These are phyloP conservation scores for Podaxis carcinomalis DNA, from an alignment of 768 basidiomycete genomes.

Conservation along the genomic window DNA sequence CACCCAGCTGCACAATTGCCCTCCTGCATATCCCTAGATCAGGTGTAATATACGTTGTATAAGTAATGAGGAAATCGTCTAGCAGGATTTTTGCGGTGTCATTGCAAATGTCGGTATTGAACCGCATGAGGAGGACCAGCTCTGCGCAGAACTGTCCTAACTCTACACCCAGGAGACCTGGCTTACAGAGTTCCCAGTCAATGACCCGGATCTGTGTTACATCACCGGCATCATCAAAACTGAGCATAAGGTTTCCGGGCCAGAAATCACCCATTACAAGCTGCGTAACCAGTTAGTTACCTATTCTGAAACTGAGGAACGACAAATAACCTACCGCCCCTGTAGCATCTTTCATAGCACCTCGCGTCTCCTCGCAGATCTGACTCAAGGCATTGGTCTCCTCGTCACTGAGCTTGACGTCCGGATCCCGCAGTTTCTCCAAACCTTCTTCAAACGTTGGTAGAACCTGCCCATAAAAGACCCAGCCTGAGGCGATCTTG, in stretches of 20 bases:
- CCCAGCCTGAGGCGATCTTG: slow-evolving; percentile 33
- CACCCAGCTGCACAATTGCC: slow-evolving; percentile 46
- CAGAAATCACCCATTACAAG: slow-evolving; percentile 72
- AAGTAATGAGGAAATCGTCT: slow-evolving; percentile 41
- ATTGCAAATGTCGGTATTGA: slow-evolving; percentile 33
- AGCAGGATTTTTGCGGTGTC: slow-evolving; percentile 33
- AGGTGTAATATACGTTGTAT: slow-evolving; percentile 27
- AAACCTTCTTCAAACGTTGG: slow-evolving; percentile 30
- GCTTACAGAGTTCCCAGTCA: slow-evolving; percentile 64
- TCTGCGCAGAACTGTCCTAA: slow-evolving; percentile 66
- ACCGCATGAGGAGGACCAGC: slow-evolving; percentile 44
- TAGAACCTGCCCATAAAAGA: slow-evolving; percentile 42
- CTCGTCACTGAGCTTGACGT: slow-evolving; percentile 31
- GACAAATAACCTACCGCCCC: slow-evolving; percentile 22
- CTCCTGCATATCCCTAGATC: slow-evolving; percentile 26
- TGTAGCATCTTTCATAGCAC: slow-evolving; percentile 22
- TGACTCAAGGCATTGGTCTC: slow-evolving; percentile 26
- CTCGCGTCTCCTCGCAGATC: slow-evolving; percentile 20
- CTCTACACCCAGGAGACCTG: slow-evolving; percentile 54
- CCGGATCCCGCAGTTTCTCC: slow-evolving; percentile 37
- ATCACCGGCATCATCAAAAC: slow-evolving; percentile 24
- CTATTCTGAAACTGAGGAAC: neutral
- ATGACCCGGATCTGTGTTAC: slow-evolving; percentile 44
- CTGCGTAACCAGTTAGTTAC: slow-evolving; percentile 16
- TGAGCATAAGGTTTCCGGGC: slow-evolving; percentile 64